Evolutionary conservation across 208 protist species (phyloP).

Genomic region (Leishmania mexicana): DNA sequence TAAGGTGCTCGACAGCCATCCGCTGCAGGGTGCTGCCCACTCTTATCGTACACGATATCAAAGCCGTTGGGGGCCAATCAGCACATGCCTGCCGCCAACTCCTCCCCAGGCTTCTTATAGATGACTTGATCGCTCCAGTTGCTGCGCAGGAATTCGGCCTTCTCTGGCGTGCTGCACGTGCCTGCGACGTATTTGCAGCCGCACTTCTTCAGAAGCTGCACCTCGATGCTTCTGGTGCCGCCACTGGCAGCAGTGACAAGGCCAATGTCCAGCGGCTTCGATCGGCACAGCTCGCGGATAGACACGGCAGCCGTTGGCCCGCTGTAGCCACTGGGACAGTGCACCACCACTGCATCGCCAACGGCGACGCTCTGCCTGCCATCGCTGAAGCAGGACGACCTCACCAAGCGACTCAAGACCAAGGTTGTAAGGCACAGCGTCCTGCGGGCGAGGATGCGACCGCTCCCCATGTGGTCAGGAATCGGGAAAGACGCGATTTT

Average conservation of each 20-base stretch:
- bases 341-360: conserved; percentile 30
- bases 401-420: conserved; percentile 40
- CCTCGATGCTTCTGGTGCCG: conserved; percentile 56
- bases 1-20: conserved; percentile 37
- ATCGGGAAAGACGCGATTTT: conserved; percentile 18
- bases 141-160: conserved; percentile 45
- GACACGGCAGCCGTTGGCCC: conserved; percentile 40
- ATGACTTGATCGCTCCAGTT: conserved; percentile 57
- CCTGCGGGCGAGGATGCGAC: conserved; percentile 25
- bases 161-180: conserved; percentile 56
- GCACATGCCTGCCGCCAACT: conserved; percentile 27
- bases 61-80: conserved; percentile 43
- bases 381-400: conserved; percentile 22
- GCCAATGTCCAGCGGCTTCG: conserved; percentile 32
- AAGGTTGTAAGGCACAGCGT: conserved; percentile 30
- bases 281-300: conserved; percentile 36
- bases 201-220: conserved; percentile 66
- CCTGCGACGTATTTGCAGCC: conserved; percentile 52
- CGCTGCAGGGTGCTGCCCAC: conserved; percentile 47
- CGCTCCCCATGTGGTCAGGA: conserved; percentile 19
- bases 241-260: conserved; percentile 67
- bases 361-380: conserved; percentile 27
- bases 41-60: conserved; percentile 55
- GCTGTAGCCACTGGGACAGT: conserved; percentile 36
- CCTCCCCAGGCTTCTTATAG: conserved; percentile 42